phyloP scores from a whole-genome alignment of 2,329 filamentous ascomycete species.

The Pseudogymnoascus sp. region DNA sequence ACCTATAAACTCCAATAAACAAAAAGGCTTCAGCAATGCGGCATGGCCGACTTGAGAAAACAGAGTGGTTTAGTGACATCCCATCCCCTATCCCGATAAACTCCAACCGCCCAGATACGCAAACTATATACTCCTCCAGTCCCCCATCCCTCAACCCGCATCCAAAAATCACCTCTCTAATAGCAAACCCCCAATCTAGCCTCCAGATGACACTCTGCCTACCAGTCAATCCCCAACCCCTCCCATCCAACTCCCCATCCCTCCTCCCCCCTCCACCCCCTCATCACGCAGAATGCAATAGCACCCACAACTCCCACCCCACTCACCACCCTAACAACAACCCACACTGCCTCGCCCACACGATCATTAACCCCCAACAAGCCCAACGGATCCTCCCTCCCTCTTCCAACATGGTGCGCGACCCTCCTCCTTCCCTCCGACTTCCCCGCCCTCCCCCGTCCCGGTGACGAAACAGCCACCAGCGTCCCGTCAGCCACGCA shows the following conservation, averaged over 20 bases:
- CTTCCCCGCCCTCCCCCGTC: conserved; percentile 15
- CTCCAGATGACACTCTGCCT: not conserved
- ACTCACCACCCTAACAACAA: conserved; percentile 66
- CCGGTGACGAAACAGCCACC: conserved; percentile 40
- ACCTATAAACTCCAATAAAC: not conserved
- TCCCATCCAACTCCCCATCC: conserved; percentile 9
- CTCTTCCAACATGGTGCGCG: conserved; percentile 5
- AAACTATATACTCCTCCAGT: not conserved
- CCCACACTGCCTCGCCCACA: conserved; percentile 56
- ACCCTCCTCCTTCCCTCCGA: conserved; percentile 18
- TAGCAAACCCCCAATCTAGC: not conserved
- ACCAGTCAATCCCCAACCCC: conserved; percentile 2
- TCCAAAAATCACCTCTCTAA: not conserved
- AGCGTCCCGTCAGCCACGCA: conserved; percentile 60
- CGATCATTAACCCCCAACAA: conserved; percentile 63
- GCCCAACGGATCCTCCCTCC: conserved; percentile 66
- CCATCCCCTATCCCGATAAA: not conserved
- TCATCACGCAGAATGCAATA: conserved; percentile 55
- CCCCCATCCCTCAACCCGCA: not conserved
- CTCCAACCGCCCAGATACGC: not conserved
- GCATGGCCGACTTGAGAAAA: not conserved
- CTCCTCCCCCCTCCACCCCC: conserved; percentile 12
- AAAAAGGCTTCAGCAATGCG: not conserved
- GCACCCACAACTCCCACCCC: conserved; percentile 69
- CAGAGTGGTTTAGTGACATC: not conserved